Evolutionary conservation across 2,329 filamentous ascomycete species (phyloP), one percentile per base, ranked within the genome.

Genomic region (Graphilbum sp.): DNA sequence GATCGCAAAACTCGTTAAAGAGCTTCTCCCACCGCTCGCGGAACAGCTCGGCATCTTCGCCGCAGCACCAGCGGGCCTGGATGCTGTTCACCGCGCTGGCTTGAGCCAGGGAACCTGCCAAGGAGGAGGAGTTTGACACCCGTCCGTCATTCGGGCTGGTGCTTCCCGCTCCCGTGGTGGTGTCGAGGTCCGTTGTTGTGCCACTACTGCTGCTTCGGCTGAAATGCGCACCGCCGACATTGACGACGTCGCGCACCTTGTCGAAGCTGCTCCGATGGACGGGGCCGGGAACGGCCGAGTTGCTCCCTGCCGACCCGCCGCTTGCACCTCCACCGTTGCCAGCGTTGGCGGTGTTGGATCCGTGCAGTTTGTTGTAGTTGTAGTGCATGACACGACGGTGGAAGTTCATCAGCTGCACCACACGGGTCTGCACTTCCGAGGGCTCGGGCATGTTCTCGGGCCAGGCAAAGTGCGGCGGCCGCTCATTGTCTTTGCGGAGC

Each of bases 1-100:
- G 80, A 55, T 98, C 92, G 47, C 82, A 90, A 51, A 98, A 98
- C 54, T 98, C 90, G 35, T 79, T 75, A 59, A 98, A 98, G 2
- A 98, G 70, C 62, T 98, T 98, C 60, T 96, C 90, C 90, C 90
- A 98, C 23, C 90, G 75, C 56, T 98, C 90, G 47, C 81, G 83
- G 66, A 98, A 98, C 2, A 98, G 67, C 47, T 92, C 84, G 0
- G 88, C 77, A 51, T 96, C 90, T 60, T 98, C 90, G 23, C 87
- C 87, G 47, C 85, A 93, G 54, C 90, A 98, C 90, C 90, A 98
- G 19, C 90, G 73, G 7, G 83, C 68, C 58, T 96, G 90, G 36
- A 98, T 88, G 40, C 62, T 71, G 46, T 68, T 73, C 19, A 81
- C 62, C 5, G 71, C 64, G 36, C 75, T 75, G 31, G 63, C 72